These are phyloP conservation scores for Arachis hypogaea DNA, from an alignment of 306 rosid species.

Conservation along the genomic window DNA sequence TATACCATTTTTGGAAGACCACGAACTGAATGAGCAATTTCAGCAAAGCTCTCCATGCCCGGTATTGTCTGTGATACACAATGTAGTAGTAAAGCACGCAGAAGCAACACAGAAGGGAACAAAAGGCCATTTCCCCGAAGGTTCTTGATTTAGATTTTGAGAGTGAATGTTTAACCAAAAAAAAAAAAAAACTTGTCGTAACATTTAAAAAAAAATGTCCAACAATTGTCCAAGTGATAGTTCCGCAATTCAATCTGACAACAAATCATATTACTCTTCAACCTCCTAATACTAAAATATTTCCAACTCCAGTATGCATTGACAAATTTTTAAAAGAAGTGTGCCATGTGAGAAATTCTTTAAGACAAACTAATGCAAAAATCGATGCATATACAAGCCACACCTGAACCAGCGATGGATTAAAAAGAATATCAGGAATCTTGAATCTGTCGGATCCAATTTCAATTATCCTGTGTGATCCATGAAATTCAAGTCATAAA, in stretches of 20 bases:
- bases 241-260: constrained; percentile 10
- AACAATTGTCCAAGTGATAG: not conserved
- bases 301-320: not conserved
- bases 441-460: constrained; percentile 97
- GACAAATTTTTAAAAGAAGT: not conserved
- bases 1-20: constrained; percentile 85
- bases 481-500: not conserved
- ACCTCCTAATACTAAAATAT: not conserved
- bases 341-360: not conserved
- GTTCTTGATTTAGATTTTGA: not conserved
- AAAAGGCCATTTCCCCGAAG: not conserved
- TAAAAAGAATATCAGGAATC: constrained; percentile 94
- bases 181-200: not conserved
- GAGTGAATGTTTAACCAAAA: not conserved
- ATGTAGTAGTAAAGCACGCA: constrained; percentile 23
- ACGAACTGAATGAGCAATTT: constrained; percentile 70
- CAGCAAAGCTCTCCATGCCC: constrained; percentile 82
- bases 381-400: constrained; percentile 30
- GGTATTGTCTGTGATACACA: constrained; percentile 73
- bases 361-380: not conserved
- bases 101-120: not conserved
- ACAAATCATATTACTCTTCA: not conserved
- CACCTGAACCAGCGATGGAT: constrained; percentile 88
- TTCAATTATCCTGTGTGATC: constrained; percentile 77
- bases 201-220: not conserved